Base-by-base conservation (phyloP, 495 filamentous ascomycete genomes). In the Tuber microsphaerosporum region DNA sequence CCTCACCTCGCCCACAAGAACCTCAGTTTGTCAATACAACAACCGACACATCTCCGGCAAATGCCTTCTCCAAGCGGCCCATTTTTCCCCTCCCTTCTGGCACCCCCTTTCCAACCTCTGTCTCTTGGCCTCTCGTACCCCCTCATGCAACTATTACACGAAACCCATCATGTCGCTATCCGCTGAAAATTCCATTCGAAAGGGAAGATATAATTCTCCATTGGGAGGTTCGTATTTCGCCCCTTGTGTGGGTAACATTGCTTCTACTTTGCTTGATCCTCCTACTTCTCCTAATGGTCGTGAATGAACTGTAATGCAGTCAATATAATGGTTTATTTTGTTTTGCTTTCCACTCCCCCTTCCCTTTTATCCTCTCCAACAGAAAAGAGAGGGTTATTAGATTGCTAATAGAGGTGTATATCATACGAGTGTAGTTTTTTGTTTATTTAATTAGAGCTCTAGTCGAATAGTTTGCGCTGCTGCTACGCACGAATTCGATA, bases 81-180 rank as follows among this genome's bases (percentile, higher is more conserved):
- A 31, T 10, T 65, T 31, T 17, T 8, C 56, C 56, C 56, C 56
- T 65, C 26, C 26, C 26, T 31, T n/a, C 3, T 51, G 6, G 46
- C 20, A 19, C n/a, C 20, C 20, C 19, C 1, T 19, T 22, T n/a
- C 46, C 46, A 51, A 56, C 48, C 2, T 31, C n/a, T 65, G 3
- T 65, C 51, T 61, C n/a, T 31, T 31, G n/a, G n/a, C 51, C n/a
- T 65, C 1, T 65, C 26, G 56, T 65, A 65, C 56, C 56, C 10
- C 26, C 56, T 65, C 56, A 65, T 65, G 56, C 56, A 10, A 12
- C n/a, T 31, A 65, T 26, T 65, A 31, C 56, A 65, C 56, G n/a
- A 65, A 65, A 65, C 56, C 56, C 26, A 31, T 65, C 56, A 65
- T 65, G 56, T 65, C n/a, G 56, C 56, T 65, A 65, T 17, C 56